Conservation (phyloP, 2,329 filamentous ascomycete genomes). For the Beauveria varroae region DNA sequence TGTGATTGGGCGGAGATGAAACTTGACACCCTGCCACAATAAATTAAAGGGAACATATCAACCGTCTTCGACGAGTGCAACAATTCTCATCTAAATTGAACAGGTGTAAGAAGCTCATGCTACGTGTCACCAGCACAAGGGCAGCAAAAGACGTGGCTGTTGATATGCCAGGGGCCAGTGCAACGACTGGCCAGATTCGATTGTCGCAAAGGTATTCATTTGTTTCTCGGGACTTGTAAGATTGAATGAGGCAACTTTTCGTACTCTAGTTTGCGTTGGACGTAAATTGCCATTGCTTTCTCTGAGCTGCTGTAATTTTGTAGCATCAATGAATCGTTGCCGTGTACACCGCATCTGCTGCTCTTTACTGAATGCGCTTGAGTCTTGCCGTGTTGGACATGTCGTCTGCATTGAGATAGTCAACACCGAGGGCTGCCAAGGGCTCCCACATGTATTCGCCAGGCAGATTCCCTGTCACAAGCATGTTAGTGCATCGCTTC, state of each 20-base stretch:
- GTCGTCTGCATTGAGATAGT: slow-evolving; percentile 14
- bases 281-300: background rate
- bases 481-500: background rate
- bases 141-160: background rate
- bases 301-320: background rate
- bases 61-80: background rate
- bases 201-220: background rate
- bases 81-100: background rate
- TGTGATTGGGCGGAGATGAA: background rate
- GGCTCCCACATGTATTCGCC: slow-evolving; percentile 16
- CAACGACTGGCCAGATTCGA: background rate
- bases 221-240: background rate
- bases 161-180: background rate
- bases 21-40: background rate
- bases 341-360: background rate
- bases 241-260: background rate
- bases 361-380: background rate
- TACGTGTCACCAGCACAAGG: background rate
- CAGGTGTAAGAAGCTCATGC: background rate
- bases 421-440: slow-evolving; percentile 11
- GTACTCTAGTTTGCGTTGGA: background rate
- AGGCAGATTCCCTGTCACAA: slow-evolving; percentile 9
- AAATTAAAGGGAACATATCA: background rate
- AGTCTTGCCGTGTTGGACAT: slow-evolving; percentile 14
- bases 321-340: background rate